Evolutionary conservation across 768 basidiomycete species (phyloP).

Genomic region (Pleurotus tuoliensis): DNA sequence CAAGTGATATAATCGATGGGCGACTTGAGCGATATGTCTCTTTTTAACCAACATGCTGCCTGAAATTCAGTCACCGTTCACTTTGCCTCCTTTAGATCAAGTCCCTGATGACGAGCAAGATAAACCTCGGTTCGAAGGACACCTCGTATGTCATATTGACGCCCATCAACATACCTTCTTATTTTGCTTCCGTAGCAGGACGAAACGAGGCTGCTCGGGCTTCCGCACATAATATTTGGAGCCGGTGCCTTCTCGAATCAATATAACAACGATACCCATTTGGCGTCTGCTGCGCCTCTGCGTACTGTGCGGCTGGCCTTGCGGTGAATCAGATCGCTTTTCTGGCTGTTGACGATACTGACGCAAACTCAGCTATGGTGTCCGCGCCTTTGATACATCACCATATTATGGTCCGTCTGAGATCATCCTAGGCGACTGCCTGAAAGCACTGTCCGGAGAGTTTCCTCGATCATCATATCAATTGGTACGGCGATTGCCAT

Average conservation of each 20-base stretch:
- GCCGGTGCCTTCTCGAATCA: slow-evolving; percentile 64
- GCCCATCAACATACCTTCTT: neutral
- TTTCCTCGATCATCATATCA: slow-evolving; percentile 79
- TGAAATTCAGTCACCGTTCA: slow-evolving; percentile 3
- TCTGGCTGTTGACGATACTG: neutral
- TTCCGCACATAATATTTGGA: slow-evolving; percentile 62
- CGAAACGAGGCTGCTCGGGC: slow-evolving; percentile 25
- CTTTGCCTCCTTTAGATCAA: slow-evolving; percentile 13
- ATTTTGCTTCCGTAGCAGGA: slow-evolving; percentile 14
- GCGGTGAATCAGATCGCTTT: slow-evolving; percentile 40
- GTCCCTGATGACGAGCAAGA: slow-evolving; percentile 30
- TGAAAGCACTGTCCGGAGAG: slow-evolving; percentile 55
- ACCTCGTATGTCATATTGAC: slow-evolving; percentile 30
- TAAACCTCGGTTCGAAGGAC: slow-evolving; percentile 31
- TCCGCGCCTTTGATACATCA: slow-evolving; percentile 78
- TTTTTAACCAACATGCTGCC: neutral
- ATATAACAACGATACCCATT: slow-evolving; percentile 61
- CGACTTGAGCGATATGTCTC: neutral
- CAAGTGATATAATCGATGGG: neutral
- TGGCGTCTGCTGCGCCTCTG: slow-evolving; percentile 54
- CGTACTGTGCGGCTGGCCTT: slow-evolving; percentile 72
- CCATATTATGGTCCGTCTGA: slow-evolving; percentile 81
- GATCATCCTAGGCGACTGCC: slow-evolving; percentile 64
- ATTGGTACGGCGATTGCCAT: slow-evolving; percentile 40
- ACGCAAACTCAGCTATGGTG: slow-evolving; percentile 59